These are phyloP conservation scores for Fragilaria radians DNA, from an alignment of 108 stramenopile species.

Conservation along the genomic window DNA sequence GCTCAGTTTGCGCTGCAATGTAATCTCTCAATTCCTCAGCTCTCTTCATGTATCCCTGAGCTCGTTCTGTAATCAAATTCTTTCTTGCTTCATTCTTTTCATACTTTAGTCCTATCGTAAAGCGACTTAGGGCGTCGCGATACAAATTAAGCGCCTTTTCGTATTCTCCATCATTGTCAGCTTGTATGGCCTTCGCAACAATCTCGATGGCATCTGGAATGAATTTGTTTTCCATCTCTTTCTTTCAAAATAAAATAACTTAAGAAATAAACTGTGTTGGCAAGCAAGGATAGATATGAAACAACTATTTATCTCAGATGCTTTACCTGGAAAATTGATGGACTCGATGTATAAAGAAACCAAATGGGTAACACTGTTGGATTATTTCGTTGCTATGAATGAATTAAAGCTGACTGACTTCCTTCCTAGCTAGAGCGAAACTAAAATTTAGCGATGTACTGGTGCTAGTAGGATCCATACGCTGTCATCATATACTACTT, in stretches of 20 bases:
- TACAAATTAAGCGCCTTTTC: conserved; percentile 83
- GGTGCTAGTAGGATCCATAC: too few species aligned
- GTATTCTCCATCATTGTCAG: conserved; percentile 88
- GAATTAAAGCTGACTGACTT: too few species aligned
- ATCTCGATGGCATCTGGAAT: conserved; percentile 89
- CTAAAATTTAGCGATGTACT: too few species aligned
- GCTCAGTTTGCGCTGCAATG: conserved; percentile 67
- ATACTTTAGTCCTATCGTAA: conserved; percentile 96
- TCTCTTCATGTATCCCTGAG: conserved; percentile 98
- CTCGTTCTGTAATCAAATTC: conserved; percentile 84
- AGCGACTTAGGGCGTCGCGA: conserved; percentile 77
- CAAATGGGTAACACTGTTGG: too few species aligned
- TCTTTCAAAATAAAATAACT: background rate
- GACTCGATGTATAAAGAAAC: too few species aligned
- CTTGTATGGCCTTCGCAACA: conserved; percentile 76
- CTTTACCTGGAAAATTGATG: too few species aligned
- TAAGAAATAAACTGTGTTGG: background rate
- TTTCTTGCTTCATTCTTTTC: conserved; percentile 94
- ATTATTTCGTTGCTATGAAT: too few species aligned
- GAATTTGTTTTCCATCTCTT: conserved; percentile 79
- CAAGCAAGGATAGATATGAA: background rate
- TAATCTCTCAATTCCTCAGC: conserved; percentile 94
- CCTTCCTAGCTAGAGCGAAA: too few species aligned
- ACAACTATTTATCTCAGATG: background rate
- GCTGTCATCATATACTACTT: too few species aligned